Base-by-base conservation (phyloP, 768 basidiomycete genomes). In the Lanmaoa pseudosensibilis region DNA sequence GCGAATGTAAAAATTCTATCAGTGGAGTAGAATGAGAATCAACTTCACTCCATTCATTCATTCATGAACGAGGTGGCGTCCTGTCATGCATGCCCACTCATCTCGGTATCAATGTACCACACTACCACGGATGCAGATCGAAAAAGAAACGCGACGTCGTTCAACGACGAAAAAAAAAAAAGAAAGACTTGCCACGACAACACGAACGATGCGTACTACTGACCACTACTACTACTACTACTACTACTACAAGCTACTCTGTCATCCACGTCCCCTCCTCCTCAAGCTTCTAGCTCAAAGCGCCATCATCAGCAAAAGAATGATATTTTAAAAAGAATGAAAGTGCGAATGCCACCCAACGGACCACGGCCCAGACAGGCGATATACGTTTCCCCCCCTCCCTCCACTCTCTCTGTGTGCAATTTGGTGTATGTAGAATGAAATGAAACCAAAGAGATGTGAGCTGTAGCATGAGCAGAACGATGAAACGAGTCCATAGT, bases 281-380 rank as follows among this genome's bases (percentile, higher is more conserved):
- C 41, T 45, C 40, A 18, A 41, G 16, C 27, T 44, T 47, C 43
- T 41, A 48, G 54, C 41, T 50, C 59, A 33, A 55, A 30, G 46
- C 56, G 41, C 46, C 39, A 55, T 27, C 44, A 32, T 62, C 57
- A 43, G 56, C 59, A 61, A 66, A 66, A 36, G 65, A 66, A 56
- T 66, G 65, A 65, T 65, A 68, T 65, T 49, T 66, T 54, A 58
- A 68, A 67, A 67, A 23, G 66, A 65, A 65, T 58, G 65, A 61
- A 37, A 40, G 48, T 64, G 65, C 18, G 54, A 64, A 54, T 58
- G 56, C 57, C 34, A 45, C 41, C 39, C 12, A 56, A 43, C 37
- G 54, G 30, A 40, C 45, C 30, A 23, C 18, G 21, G 58, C 43
- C 41, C 45, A 49, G 18, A 52, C 40, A 44, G 50, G 61, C 52